Conservation (phyloP, 495 filamentous ascomycete genomes). For the Daldinia loculata region DNA sequence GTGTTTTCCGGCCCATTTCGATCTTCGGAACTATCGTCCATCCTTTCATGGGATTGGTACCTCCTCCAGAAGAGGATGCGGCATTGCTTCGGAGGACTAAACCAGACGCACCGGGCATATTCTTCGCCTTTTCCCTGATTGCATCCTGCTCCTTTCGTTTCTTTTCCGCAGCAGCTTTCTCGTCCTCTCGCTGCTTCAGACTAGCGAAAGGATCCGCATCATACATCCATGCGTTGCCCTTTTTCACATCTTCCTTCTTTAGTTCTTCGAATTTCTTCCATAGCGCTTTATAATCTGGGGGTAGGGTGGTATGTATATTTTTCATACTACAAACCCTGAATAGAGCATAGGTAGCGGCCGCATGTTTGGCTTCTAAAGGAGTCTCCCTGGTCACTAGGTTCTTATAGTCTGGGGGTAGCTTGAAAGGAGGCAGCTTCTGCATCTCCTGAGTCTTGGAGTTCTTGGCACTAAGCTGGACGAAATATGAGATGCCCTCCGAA, state of each 20-base stretch:
- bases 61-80: slow-evolving; percentile 34
- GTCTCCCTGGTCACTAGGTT: slow-evolving; percentile 74
- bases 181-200: slow-evolving; percentile 78
- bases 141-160: slow-evolving; percentile 70
- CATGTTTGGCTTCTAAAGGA: slow-evolving; percentile 88
- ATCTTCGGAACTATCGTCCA: slow-evolving; percentile 90
- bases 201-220: slow-evolving; percentile 92
- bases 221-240: slow-evolving; percentile 89
- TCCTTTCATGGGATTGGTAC: slow-evolving; percentile 64
- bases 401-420: slow-evolving; percentile 75
- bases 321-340: slow-evolving; percentile 93
- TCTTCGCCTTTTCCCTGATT: slow-evolving; percentile 67
- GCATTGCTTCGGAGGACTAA: slow-evolving; percentile 51
- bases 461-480: slow-evolving; percentile 77
- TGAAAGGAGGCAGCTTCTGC: slow-evolving; percentile 78
- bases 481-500: slow-evolving; percentile 73
- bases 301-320: slow-evolving; percentile 91
- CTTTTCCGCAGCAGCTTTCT: slow-evolving; percentile 74
- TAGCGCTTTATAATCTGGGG: slow-evolving; percentile 83
- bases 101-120: slow-evolving; percentile 56
- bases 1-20: slow-evolving; percentile 83
- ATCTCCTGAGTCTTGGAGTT: slow-evolving; percentile 86
- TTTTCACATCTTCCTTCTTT: slow-evolving; percentile 77
- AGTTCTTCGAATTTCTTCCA: slow-evolving; percentile 89
- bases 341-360: slow-evolving; percentile 87